These are phyloP conservation scores for Butyriboletus loyo DNA, from an alignment of 768 basidiomycete genomes.

Conservation along the genomic window DNA sequence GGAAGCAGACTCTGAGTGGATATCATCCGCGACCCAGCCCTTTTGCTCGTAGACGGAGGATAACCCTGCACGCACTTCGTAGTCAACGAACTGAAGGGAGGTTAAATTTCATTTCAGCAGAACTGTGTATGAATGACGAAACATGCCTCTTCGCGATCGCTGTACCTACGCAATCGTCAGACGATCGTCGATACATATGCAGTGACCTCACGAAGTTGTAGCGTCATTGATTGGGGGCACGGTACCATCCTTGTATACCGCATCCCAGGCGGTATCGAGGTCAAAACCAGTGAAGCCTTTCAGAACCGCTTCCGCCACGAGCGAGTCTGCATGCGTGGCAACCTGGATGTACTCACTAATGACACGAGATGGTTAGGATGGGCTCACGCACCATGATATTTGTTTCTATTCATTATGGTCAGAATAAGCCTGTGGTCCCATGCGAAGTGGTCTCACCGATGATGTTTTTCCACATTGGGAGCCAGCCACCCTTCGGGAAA, in stretches of 20 bases:
- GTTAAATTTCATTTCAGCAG: not conserved
- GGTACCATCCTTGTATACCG: constrained; percentile 71
- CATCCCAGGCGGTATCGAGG: constrained; percentile 62
- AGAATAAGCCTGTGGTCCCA: not conserved
- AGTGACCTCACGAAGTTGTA: constrained; percentile 43
- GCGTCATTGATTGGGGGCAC: constrained; percentile 57
- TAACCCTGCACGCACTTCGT: constrained; percentile 79
- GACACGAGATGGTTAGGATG: not conserved
- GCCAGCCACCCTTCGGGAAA: constrained; percentile 60
- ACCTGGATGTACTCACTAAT: constrained; percentile 39
- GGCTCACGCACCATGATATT: constrained; percentile 66
- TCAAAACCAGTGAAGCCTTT: constrained; percentile 68
- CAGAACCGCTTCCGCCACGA: constrained; percentile 66
- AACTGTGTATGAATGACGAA: not conserved
- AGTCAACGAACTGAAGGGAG: constrained; percentile 56
- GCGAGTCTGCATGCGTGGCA: constrained; percentile 76
- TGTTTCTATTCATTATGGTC: constrained; percentile 45
- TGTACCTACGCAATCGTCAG: constrained; percentile 44
- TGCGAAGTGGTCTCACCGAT: constrained; percentile 41
- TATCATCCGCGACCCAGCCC: constrained; percentile 77
- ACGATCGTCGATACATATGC: not conserved
- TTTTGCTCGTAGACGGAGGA: constrained; percentile 61
- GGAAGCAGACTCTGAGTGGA: constrained; percentile 77
- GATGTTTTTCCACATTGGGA: constrained; percentile 91
- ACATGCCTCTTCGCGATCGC: constrained; percentile 67